phyloP scores from a whole-genome alignment of 345 rosid species.

The Euphorbia pulcherrima region DNA sequence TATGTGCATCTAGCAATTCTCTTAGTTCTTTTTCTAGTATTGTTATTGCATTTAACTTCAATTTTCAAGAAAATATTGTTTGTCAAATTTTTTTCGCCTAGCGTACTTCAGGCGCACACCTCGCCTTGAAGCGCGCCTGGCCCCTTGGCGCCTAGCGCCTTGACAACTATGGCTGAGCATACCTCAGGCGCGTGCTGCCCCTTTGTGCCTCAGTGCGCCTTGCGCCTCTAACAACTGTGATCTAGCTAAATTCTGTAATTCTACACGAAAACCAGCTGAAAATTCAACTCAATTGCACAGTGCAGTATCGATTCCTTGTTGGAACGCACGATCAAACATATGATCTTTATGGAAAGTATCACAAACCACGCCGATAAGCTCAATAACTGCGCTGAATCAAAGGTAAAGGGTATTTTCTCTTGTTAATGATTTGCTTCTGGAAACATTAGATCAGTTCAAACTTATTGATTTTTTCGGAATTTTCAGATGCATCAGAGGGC shows the following conservation, averaged over 20 bases:
- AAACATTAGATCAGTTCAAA: constrained; percentile 7
- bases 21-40: too few species aligned
- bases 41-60: too few species aligned
- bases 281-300: constrained; percentile 43
- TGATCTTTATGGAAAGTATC: constrained; percentile 77
- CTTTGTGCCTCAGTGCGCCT: too few species aligned
- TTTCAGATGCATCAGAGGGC: constrained; percentile 64
- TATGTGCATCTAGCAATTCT: too few species aligned
- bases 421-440: constrained; percentile 2
- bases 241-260: constrained; percentile 4
- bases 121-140: too few species aligned
- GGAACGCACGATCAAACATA: constrained; percentile 91
- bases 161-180: too few species aligned
- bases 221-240: too few species aligned
- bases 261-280: constrained; percentile 23
- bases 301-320: constrained; percentile 96
- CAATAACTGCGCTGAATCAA: constrained; percentile 57
- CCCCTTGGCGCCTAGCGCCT: too few species aligned
- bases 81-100: too few species aligned
- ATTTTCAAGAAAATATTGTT: too few species aligned
- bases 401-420: constrained; percentile 40
- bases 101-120: too few species aligned
- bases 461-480: constrained; percentile 18
- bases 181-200: too few species aligned
- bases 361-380: constrained; percentile 89